Evolutionary conservation across 2,329 filamentous ascomycete genomes (phyloP).

Genomic region (Stagonosporopsis vannaccii): DNA sequence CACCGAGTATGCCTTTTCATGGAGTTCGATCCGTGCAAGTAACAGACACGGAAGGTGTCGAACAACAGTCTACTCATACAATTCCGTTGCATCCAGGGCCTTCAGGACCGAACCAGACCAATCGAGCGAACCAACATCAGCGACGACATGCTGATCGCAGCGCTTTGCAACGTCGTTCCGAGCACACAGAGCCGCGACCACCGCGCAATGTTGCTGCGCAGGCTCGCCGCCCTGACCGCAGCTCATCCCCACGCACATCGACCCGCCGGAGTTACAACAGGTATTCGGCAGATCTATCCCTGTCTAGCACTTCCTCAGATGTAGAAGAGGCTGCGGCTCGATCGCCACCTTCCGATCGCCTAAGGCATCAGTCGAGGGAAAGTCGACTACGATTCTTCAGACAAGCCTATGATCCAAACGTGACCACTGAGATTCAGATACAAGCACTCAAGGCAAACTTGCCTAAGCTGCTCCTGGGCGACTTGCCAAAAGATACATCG

Average conservation of each 20-base stretch:
- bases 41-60: constrained; percentile 9
- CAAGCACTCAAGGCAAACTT: constrained; percentile 40
- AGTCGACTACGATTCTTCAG: constrained; percentile 24
- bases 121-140: constrained; percentile 7
- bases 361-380: constrained; percentile 25
- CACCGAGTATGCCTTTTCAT: neutral
- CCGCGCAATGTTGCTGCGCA: constrained; percentile 20
- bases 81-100: constrained; percentile 21
- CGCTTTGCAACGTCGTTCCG: neutral
- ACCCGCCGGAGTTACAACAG: constrained; percentile 43
- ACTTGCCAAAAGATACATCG: constrained; percentile 37
- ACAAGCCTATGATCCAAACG: constrained; percentile 31
- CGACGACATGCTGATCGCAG: neutral
- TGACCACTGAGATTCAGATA: constrained; percentile 36
- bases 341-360: constrained; percentile 27
- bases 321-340: constrained; percentile 36
- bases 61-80: constrained; percentile 21
- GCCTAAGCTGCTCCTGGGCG: constrained; percentile 31
- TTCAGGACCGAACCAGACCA: constrained; percentile 24
- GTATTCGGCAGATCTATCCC: constrained; percentile 37
- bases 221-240: constrained; percentile 34
- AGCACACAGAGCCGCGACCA: constrained; percentile 24
- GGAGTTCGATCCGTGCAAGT: constrained; percentile 2
- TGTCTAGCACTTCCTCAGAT: constrained; percentile 33
- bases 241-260: constrained; percentile 39